phyloP scores from a whole-genome alignment of 139 green algal species.

The Mesotaenium endlicherianum region DNA sequence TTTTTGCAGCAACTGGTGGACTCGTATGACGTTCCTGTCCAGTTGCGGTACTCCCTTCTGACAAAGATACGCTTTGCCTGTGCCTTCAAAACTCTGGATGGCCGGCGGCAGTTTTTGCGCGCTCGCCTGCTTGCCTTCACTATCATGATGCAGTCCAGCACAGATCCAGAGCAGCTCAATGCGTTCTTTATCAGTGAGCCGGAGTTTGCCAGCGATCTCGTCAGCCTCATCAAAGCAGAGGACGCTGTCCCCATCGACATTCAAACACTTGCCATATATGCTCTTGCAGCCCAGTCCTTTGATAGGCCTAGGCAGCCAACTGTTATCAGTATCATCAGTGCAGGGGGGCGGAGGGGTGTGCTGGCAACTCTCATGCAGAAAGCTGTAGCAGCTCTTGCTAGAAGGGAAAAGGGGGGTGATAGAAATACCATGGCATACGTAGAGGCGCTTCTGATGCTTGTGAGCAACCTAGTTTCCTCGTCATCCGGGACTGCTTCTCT shows the following conservation, averaged over 20 bases:
- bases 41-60: constrained; percentile 71
- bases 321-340: constrained; percentile 69
- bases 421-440: constrained; percentile 62
- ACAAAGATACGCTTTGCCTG: constrained; percentile 60
- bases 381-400: constrained; percentile 42
- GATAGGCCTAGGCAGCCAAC: constrained; percentile 68
- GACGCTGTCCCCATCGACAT: constrained; percentile 66
- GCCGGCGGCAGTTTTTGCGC: constrained; percentile 59
- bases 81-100: constrained; percentile 61
- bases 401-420: too few relatives aligned
- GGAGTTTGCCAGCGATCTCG: constrained; percentile 78
- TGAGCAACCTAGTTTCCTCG: constrained; percentile 69
- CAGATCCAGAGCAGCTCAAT: constrained; percentile 65
- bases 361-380: constrained; percentile 77
- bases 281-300: constrained; percentile 66
- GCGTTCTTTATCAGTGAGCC: constrained; percentile 67
- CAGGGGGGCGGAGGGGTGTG: constrained; percentile 72
- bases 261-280: constrained; percentile 69
- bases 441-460: constrained; percentile 80
- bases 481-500: constrained; percentile 72
- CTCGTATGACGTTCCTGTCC: constrained; percentile 62
- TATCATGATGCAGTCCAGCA: constrained; percentile 66
- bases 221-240: constrained; percentile 66
- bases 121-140: constrained; percentile 79
- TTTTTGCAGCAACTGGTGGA: constrained; percentile 68